These are phyloP conservation scores for Epithele typhae DNA, from an alignment of 768 basidiomycete species.

Conservation along the genomic window DNA sequence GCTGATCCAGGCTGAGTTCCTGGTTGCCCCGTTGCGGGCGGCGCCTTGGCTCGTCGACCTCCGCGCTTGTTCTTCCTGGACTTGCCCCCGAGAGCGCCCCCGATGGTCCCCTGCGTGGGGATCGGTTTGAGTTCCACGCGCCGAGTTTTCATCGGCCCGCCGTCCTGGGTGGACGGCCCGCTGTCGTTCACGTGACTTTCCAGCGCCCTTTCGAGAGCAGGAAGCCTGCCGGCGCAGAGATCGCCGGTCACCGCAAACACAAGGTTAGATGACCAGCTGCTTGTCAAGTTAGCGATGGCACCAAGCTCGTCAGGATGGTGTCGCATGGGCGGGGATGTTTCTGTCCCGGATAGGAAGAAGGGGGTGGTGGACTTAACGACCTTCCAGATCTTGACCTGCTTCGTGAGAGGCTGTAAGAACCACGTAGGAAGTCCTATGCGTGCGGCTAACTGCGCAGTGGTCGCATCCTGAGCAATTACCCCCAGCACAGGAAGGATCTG, in stretches of 20 bases:
- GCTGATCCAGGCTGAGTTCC: not conserved
- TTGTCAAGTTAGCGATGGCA: not conserved
- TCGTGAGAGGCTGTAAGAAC: constrained; percentile 4
- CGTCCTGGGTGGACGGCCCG: too few species aligned
- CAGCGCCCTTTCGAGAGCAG: not conserved
- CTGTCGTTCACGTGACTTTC: not conserved
- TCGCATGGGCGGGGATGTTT: not conserved
- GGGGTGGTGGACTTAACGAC: not conserved
- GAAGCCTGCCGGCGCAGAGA: not conserved
- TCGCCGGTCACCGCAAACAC: not conserved
- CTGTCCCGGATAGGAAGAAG: not conserved
- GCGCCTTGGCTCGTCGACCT: not conserved
- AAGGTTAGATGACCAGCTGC: not conserved
- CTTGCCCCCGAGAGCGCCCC: too few species aligned
- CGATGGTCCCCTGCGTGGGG: too few species aligned
- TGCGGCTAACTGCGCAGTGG: not conserved
- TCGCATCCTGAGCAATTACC: not conserved
- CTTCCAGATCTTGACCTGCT: not conserved
- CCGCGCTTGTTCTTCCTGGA: not conserved
- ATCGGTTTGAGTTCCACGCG: too few species aligned
- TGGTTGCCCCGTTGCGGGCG: not conserved
- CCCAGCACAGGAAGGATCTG: not conserved
- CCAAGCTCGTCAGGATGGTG: too few species aligned
- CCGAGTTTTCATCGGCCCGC: too few species aligned
- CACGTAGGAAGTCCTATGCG: constrained; percentile 2